A percentile compares a stretch with the other conserved stretches of the same genome.
Conservation (phyloP, 73 alveolate species). For the Tetrahymena malaccensis region DNA sequence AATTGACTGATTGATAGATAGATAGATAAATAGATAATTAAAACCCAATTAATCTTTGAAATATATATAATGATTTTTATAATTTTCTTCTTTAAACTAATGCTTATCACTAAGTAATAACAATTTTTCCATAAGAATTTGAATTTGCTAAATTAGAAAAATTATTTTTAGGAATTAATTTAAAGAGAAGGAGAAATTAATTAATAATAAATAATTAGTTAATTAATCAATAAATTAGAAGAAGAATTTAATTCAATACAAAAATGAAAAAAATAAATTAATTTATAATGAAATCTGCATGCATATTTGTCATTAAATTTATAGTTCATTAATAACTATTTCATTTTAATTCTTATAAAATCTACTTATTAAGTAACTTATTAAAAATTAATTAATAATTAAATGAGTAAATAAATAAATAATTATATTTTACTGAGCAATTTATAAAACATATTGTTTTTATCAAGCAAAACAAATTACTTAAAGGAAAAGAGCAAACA, state of each 20-base stretch:
- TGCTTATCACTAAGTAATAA: not conserved
- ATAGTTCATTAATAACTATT: not conserved
- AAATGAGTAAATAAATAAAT: too few species aligned
- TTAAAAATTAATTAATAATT: too few species aligned
- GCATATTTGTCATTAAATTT: not conserved
- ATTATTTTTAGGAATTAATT: not conserved
- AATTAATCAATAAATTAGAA: not conserved
- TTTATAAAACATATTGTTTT: too few species aligned
- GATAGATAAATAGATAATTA: too few species aligned
- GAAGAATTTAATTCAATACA: not conserved
- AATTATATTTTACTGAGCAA: too few species aligned
- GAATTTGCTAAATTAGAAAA: not conserved
- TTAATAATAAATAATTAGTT: too few species aligned
- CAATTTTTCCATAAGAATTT: not conserved
- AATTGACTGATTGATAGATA: too few species aligned
- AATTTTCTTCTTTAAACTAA: not conserved
- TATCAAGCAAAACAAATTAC: too few species aligned
- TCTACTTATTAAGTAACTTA: too few species aligned
- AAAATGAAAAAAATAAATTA: not conserved
- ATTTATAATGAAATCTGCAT: not conserved
- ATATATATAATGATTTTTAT: not conserved
- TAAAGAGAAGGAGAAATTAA: not conserved
- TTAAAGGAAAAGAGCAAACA: not conserved
- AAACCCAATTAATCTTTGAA: not conserved
- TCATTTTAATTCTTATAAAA: not conserved